Evolutionary conservation across 768 basidiomycete genomes (phyloP), one percentile per base, ranked within the genome.

Genomic region (Epithele typhae): DNA sequence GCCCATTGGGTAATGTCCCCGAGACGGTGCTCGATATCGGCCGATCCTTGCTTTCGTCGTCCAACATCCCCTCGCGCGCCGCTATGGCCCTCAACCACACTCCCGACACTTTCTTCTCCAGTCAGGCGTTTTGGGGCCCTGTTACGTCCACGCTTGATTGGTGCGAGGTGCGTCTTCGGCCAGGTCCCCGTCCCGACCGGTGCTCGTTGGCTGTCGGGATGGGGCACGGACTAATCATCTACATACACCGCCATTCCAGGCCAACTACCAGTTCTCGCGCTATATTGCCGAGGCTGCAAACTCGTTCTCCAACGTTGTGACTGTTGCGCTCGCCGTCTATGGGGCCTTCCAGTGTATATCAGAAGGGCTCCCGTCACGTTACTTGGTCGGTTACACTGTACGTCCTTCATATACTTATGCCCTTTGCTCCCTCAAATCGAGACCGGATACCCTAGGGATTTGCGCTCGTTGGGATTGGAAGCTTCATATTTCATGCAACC

Each of bases 251-350:
- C 24, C 39, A 17, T 10, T 5, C 21, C 55, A 91, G 81, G 71
- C 74, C 40, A 92, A 90, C 61, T 87, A 90, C 64, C 81, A 84
- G 59, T 85, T 87, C 64, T 80, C 83, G 3, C 76, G 77, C 14
- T 87, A 86, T 59, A 74, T 92, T 40, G 87, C 87, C 22, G 88
- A 92, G 61, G 76, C 84, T 62, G 77, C 65, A 5, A 92, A 89
- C 64, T 76, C 82, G 0, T 70, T 85, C 48, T 87, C 85, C 9
- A 92, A 88, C 57, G 50, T 87, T 17, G 36, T 57, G 43, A 66
- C 59, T 7, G 48, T 65, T 1, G 57, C 38, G 14, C 55, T 64
- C 15, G 64, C 84, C 0, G 27, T 81, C 0, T 75, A 74, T 46
- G 87, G 74, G 6, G 65, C 61, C n/a, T 54, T 41, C n/a, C 45